phyloP scores from a whole-genome alignment of 768 basidiomycete species.

The Neoboletus subvelutipes region DNA sequence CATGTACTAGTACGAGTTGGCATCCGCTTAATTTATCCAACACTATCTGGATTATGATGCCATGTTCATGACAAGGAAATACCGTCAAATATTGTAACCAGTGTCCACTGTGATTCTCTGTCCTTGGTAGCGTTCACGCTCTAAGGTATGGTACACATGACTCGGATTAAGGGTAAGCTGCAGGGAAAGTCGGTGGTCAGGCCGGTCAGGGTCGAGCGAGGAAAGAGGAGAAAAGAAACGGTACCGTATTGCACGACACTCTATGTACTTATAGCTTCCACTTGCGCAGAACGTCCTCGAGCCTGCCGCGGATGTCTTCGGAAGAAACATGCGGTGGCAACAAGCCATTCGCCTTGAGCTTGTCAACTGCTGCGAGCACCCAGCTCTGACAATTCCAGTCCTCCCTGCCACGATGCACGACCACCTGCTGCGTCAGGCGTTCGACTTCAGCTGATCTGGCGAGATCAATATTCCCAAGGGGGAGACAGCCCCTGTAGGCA shows the following conservation, averaged over 20 bases:
- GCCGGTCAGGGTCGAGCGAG: slow-evolving; percentile 7
- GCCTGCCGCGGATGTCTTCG: slow-evolving; percentile 19
- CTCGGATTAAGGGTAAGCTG: not conserved
- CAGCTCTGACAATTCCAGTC: slow-evolving; percentile 36
- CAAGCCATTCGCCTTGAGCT: slow-evolving; percentile 18
- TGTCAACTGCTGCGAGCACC: slow-evolving; percentile 27
- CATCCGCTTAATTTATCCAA: slow-evolving; percentile 1
- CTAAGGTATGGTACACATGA: not conserved
- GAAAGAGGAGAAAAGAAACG: not conserved
- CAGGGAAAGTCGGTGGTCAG: slow-evolving; percentile 2
- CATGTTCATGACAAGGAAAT: no score
- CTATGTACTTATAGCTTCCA: slow-evolving; percentile 19
- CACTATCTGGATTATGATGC: not conserved
- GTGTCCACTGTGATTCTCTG: not conserved
- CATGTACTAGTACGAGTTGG: no score
- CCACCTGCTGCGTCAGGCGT: slow-evolving; percentile 24
- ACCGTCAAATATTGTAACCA: no score
- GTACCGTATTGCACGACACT: not conserved
- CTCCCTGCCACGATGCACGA: slow-evolving; percentile 25
- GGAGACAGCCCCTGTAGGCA: slow-evolving; percentile 31
- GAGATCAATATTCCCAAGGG: slow-evolving; percentile 21
- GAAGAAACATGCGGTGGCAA: slow-evolving; percentile 21
- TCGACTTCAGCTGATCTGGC: slow-evolving; percentile 14
- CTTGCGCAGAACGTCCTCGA: slow-evolving; percentile 24
- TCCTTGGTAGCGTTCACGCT: not conserved